Conservation (phyloP, 129 eudicot genomes). For the Ambrosia trifida region DNA sequence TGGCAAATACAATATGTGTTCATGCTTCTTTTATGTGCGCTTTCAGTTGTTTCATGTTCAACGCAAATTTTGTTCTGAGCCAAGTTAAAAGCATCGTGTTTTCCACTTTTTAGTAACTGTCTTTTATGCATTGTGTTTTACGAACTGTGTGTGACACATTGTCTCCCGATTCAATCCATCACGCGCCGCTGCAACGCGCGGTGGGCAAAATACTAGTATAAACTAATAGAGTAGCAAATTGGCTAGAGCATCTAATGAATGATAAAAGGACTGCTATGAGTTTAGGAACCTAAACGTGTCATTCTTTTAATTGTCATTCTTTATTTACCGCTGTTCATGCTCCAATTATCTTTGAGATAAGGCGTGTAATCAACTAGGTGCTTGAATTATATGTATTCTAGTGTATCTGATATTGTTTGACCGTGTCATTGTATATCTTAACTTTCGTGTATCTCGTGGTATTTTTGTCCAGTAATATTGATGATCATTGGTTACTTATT, state of each 20-base stretch:
- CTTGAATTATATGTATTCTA: background rate
- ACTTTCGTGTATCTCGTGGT: background rate
- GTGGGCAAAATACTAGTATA: too few relatives aligned
- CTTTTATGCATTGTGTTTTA: too few relatives aligned
- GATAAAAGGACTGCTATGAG: background rate
- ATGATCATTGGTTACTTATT: conserved; percentile 1
- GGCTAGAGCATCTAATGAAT: conserved; percentile 7
- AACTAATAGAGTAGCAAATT: background rate
- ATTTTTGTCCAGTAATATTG: conserved; percentile 6
- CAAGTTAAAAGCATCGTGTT: too few relatives aligned
- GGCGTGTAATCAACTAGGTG: background rate
- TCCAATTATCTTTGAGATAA: background rate
- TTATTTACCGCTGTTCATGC: background rate
- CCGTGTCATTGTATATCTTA: background rate
- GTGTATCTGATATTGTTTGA: background rate
- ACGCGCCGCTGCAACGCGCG: too few relatives aligned
- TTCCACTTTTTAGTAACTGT: too few relatives aligned
- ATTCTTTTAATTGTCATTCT: conserved; percentile 1
- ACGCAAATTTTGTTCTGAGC: too few relatives aligned
- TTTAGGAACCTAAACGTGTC: background rate
- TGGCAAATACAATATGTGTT: too few relatives aligned
- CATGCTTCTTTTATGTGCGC: too few relatives aligned
- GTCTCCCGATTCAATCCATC: too few relatives aligned
- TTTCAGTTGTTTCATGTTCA: too few relatives aligned
- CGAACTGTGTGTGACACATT: too few relatives aligned